A percentile compares a stretch with the other conserved stretches of the same genome.
Evolutionary conservation across 2,329 filamentous ascomycete genomes (phyloP).

Genomic region (Lachnellula willkommii): DNA sequence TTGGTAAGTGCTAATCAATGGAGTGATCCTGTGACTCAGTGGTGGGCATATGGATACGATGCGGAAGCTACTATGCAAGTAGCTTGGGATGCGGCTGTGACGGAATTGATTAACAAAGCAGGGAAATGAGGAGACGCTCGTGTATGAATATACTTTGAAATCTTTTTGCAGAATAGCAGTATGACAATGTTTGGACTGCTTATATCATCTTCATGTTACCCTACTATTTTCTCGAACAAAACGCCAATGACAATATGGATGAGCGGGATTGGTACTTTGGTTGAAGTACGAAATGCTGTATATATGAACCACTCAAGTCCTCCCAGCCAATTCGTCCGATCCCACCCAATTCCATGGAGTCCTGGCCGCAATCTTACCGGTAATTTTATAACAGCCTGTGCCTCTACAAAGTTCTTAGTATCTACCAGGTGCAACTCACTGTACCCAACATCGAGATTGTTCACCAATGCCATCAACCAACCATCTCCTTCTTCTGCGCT

Average conservation of each 20-base stretch:
- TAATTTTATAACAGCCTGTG: constrained; percentile 8
- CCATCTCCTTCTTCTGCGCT: constrained; percentile 28
- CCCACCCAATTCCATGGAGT: constrained; percentile 32
- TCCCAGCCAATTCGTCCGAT: not conserved
- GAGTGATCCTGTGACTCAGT: constrained; percentile 36
- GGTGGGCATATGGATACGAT: constrained; percentile 39
- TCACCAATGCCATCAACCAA: constrained; percentile 26
- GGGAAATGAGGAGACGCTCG: no score
- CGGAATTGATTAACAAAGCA: no score
- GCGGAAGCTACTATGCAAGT: constrained; percentile 26
- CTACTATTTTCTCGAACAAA: no score
- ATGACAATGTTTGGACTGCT: no score
- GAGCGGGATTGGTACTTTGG: no score
- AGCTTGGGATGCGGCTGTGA: constrained; percentile 9
- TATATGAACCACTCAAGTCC: no score
- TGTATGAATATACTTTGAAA: no score
- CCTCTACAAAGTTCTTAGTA: constrained; percentile 4
- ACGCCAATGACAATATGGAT: no score
- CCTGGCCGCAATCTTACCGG: constrained; percentile 29
- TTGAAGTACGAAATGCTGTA: no score
- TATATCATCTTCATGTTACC: no score
- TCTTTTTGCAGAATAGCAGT: no score
- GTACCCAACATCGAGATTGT: constrained; percentile 18
- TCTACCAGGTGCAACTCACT: constrained; percentile 12
- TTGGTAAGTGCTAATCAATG: constrained; percentile 38